A percentile compares a stretch with the other conserved stretches of the same genome.
Evolutionary conservation across 306 rosid genomes (phyloP).

Genomic region (Medicago lupulina): DNA sequence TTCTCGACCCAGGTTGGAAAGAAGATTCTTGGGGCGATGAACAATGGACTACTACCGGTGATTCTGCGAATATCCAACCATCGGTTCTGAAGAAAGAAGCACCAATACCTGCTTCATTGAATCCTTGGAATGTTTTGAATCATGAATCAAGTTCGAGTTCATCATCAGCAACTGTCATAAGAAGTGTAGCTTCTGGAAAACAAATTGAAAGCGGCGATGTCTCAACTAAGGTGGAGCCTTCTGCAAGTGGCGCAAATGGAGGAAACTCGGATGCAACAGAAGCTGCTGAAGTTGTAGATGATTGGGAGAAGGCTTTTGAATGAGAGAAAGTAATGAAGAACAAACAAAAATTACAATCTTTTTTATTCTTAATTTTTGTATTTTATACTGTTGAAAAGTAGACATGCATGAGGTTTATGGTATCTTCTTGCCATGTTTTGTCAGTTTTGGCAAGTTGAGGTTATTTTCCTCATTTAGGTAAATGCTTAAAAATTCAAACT

Average conservation of each 20-base stretch:
- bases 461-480: background rate
- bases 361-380: background rate
- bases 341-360: background rate
- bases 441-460: slow-evolving; percentile 45
- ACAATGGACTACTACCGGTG: slow-evolving; percentile 59
- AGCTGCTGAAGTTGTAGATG: slow-evolving; percentile 76
- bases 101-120: slow-evolving; percentile 65
- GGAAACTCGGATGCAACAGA: slow-evolving; percentile 46
- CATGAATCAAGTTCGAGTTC: slow-evolving; percentile 57
- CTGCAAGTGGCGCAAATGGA: slow-evolving; percentile 42
- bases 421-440: slow-evolving; percentile 32
- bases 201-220: background rate
- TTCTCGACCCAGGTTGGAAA: slow-evolving; percentile 65
- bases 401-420: slow-evolving; percentile 17
- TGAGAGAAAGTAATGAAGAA: slow-evolving; percentile 20
- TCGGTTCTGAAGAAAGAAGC: slow-evolving; percentile 78
- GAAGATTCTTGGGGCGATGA: slow-evolving; percentile 78
- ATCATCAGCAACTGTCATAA: slow-evolving; percentile 39
- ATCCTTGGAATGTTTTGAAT: slow-evolving; percentile 76
- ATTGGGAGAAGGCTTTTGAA: slow-evolving; percentile 92
- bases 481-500: background rate
- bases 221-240: slow-evolving; percentile 41
- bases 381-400: slow-evolving; percentile 17
- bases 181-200: slow-evolving; percentile 36
- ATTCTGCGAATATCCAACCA: slow-evolving; percentile 58